phyloP scores from a whole-genome alignment of 2,329 filamentous ascomycete genomes.

The Chaetothyriales sp. region DNA sequence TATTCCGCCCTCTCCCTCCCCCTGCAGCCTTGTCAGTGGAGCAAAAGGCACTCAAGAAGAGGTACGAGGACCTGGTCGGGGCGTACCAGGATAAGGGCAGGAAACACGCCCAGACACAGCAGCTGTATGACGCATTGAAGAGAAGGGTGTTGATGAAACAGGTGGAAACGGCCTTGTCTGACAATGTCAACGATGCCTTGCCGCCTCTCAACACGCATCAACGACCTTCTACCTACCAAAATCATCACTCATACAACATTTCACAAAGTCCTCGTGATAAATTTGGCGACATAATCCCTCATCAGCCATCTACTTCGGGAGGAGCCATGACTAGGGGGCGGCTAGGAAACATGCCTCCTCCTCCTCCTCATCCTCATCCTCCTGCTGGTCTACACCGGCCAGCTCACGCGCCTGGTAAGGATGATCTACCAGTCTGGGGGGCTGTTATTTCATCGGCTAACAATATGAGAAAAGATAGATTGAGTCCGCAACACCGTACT shows the following conservation, averaged over 20 bases:
- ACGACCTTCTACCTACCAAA: constrained; percentile 10
- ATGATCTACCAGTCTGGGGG: background rate
- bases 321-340: constrained; percentile 23
- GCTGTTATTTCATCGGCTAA: constrained; percentile 1
- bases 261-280: background rate
- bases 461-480: constrained; percentile 3
- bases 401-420: constrained; percentile 2
- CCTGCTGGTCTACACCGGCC: constrained; percentile 1
- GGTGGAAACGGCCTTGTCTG: constrained; percentile 40
- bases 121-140: constrained; percentile 43
- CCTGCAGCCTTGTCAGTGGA: constrained; percentile 27
- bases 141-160: constrained; percentile 38
- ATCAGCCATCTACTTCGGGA: constrained; percentile 1
- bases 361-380: no score
- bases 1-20: no score
- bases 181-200: constrained; percentile 35
- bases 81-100: constrained; percentile 56
- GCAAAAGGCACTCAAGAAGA: constrained; percentile 48
- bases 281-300: background rate
- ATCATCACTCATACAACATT: constrained; percentile 14
- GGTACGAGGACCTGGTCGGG: constrained; percentile 55
- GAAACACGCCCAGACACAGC: constrained; percentile 53
- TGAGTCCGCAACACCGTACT: constrained; percentile 2
- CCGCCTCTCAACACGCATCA: constrained; percentile 21
- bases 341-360: constrained; percentile 21